Evolutionary conservation across 345 rosid species (phyloP), one percentile per base, ranked within the genome.

Genomic region (Populus davidiana): DNA sequence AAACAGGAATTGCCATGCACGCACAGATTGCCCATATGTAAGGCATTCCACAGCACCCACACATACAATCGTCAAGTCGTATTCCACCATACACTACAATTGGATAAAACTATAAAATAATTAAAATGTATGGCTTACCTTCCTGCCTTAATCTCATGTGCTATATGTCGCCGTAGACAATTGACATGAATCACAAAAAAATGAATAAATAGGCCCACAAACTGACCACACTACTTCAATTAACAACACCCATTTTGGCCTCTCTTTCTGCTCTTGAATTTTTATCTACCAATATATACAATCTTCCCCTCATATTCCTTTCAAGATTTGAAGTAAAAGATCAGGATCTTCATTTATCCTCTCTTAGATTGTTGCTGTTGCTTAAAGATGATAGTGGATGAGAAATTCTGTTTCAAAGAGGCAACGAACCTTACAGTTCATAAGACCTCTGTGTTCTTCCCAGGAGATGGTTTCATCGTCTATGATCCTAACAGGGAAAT

Each of bases 381-480:
- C 6, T 50, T 38, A 29, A 43, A 23, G 23, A 18, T 21, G 41
- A 36, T 82, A 7, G 86, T 82, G 75, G 85, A 79, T 44, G 83
- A 77, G 67, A 79, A 75, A n/a, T 86, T 74, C 70, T 78, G 85
- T 38, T 86, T 80, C 64, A 16, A 65, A 21, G 80, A 78, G 29
- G 85, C 81, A 69, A 83, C 82, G 8, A 74, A 72, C 10, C 80
- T 84, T 11, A 84, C 85, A 1, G 89, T 80, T 3, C 85, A 65
- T 62, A 81, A 79, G 50, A 85, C 85, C 7, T 85, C 78, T 1
- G 66, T 83, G 70, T 87, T 87, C 83, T 87, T 75, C 49, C 84
- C 83, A 11, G 86, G 88, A 9, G 88, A 87, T 49, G 85, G 84
- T 6, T 85, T 85, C 67, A 12, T 81, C 14, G 87, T 80, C 10